phyloP scores from a whole-genome alignment of 2,329 filamentous ascomycete genomes.

The Calonectria montana region DNA sequence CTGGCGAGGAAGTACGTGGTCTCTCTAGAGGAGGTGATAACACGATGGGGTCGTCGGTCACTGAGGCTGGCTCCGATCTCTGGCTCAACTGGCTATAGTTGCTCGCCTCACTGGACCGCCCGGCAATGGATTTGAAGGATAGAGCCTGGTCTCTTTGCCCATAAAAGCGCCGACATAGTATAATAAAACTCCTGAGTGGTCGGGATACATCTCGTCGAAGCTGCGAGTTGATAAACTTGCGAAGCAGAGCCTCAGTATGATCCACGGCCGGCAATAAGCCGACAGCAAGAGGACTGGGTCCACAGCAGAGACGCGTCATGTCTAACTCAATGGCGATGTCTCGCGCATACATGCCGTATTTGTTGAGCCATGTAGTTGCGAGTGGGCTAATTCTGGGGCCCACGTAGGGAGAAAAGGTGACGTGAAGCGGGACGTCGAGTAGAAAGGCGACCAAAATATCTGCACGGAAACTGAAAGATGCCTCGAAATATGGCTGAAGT shows the following conservation, averaged over 20 bases:
- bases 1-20: conserved; percentile 2
- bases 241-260: conserved; percentile 42
- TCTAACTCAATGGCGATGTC: conserved; percentile 55
- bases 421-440: conserved; percentile 50
- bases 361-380: conserved; percentile 48
- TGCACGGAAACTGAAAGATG: conserved; percentile 50
- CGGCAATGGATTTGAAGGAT: background rate
- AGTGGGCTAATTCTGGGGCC: conserved; percentile 47
- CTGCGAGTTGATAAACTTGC: conserved; percentile 43
- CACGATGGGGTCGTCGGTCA: background rate
- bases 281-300: conserved; percentile 37
- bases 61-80: conserved; percentile 3
- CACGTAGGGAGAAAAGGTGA: conserved; percentile 52
- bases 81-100: conserved; percentile 26
- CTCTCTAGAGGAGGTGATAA: background rate
- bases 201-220: conserved; percentile 32
- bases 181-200: conserved; percentile 44
- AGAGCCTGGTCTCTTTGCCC: conserved; percentile 31
- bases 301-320: conserved; percentile 51
- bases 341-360: conserved; percentile 50
- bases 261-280: conserved; percentile 39
- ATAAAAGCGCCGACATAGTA: conserved; percentile 51
- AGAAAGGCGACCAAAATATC: conserved; percentile 52
- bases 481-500: conserved; percentile 42
- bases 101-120: conserved; percentile 4